These are phyloP conservation scores for Tolypocladium ovalisporum DNA, from an alignment of 2,329 filamentous ascomycete genomes.

Conservation along the genomic window DNA sequence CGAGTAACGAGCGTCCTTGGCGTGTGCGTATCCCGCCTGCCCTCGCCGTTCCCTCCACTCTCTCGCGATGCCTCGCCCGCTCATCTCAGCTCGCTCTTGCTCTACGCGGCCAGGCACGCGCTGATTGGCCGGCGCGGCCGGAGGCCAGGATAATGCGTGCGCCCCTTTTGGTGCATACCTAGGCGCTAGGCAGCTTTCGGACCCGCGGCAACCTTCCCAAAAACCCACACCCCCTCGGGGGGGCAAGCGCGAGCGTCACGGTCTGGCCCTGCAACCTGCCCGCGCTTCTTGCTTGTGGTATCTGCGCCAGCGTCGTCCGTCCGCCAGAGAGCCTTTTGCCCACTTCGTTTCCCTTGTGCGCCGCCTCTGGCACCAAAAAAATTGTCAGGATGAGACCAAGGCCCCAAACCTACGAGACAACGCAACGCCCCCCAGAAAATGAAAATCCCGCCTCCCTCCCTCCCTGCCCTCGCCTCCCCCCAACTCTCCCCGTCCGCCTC, in stretches of 20 bases:
- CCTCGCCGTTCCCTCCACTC: too few relatives aligned
- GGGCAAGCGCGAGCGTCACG: constrained; percentile 9
- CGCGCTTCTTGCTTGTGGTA: constrained; percentile 3
- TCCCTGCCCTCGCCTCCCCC: constrained; percentile 13
- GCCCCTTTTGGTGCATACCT: not conserved
- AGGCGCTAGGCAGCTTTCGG: constrained; percentile 1
- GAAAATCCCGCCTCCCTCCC: constrained; percentile 16
- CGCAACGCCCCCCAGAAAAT: constrained; percentile 17
- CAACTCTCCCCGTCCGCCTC: constrained; percentile 9
- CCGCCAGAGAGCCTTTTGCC: constrained; percentile 17
- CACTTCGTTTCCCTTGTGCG: constrained; percentile 23
- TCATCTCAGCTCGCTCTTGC: not conserved
- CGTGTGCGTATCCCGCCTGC: not conserved
- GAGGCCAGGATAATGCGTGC: constrained; percentile 6
- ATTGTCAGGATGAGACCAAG: constrained; percentile 28
- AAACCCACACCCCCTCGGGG: constrained; percentile 6
- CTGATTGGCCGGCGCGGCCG: not conserved
- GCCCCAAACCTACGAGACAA: constrained; percentile 26
- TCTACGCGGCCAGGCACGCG: not conserved
- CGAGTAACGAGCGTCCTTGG: not conserved
- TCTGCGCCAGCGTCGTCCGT: constrained; percentile 10
- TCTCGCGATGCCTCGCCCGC: not conserved
- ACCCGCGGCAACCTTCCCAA: not conserved
- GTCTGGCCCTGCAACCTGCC: constrained; percentile 5
- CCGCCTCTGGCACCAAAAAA: constrained; percentile 28